Evolutionary conservation across 2,329 filamentous ascomycete genomes (phyloP), one percentile per base, ranked within the genome.

Genomic region (Ceratocystis huliohia): DNA sequence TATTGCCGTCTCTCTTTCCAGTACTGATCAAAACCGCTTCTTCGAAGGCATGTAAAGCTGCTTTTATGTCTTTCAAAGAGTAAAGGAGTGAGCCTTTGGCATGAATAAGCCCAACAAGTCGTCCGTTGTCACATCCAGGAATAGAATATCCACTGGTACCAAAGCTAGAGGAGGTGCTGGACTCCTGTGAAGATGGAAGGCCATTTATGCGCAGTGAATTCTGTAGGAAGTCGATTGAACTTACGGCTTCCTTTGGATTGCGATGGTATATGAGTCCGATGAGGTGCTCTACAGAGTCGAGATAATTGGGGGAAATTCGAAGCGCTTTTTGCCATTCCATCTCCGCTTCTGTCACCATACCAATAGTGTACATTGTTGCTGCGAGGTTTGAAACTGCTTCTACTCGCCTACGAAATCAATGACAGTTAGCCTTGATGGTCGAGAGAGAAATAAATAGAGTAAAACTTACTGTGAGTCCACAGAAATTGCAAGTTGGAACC

Each of bases 31-130:
- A 77, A 2, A 99, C 91, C 0, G 92, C 93, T 74, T 96, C 91
- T 74, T 99, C 94, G 71, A 99, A 99, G 3, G 94, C 91, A 71
- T 86, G 84, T 0, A 93, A 91, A 53, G 94, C 94, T 50, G 82
- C 84, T 48, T 82, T 80, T 69, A 94, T 88, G 70, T 96, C 88
- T 59, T 93, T 93, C 37, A 95, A 78, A 30, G 89, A 86, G 75
- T 99, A 99, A 1, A 97, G 81, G 88, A 97, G 95, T 69, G 97
- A 97, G n/a, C 93, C 94, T 75, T 97, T 99, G 22, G 93, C 92
- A 76, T 99, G 94, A 50, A 97, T 86, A 17, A 99, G 81, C n/a
- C 91, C 89, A 57, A 99, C 82, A 72, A 99, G 91, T 68, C 94
- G 85, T 7, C 93, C 94, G 73, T 96, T 97, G 70, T 99, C 94